Base-by-base conservation (phyloP, 306 rosid genomes). In the Corylus heterophylla region DNA sequence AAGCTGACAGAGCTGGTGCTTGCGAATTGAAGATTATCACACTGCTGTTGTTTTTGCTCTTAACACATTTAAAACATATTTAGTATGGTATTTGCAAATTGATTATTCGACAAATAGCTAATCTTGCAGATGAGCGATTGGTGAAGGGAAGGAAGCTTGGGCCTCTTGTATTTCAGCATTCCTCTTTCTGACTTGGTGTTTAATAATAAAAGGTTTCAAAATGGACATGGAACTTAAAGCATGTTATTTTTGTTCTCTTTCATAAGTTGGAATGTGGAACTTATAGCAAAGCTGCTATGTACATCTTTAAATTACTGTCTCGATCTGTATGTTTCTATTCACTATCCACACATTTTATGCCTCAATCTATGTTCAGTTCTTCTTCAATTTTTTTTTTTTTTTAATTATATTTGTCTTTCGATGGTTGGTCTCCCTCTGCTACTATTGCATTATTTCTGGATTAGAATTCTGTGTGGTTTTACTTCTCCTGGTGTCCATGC, bases 71-170 rank as follows among this genome's bases (percentile, higher is more conserved):
- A 37, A 1, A 25, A 29, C 45, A 39, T 56, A 37, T 75, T 52
- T 58, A 45, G 22, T 58, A 47, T 49, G 42, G 50, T 62, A 18
- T 44, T 48, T 79, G 75, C 51, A 29, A 73, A 22, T 79, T 85
- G 59, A 77, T 52, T 45, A 25, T 73, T 42, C 72, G 48, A 85
- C 74, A n/a, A 25, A 12, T 69, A 74, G 45, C 69, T 74, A 44
- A 47, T 74, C 61, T 78, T 82, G 86, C 85, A 89, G 91, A 84
- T 80, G 63, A 80, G 77, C 14, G 70, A 81, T 67, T 75, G 75
- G 77, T 73, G 81, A 17, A 87, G 76, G 47, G 82, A 77, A 74
- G 25, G 42, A 52, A 37, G 47, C 13, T 31, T 3, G 52, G 83
- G 35, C 73, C 29, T 72, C 72, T 58, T 27, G 54, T 72, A 52